Percentiles rank a stretch among this genome's conserved stretches.
phyloP scores from a whole-genome alignment of 2,329 filamentous ascomycete genomes.

The Cephalotrichum gorgonifer region DNA sequence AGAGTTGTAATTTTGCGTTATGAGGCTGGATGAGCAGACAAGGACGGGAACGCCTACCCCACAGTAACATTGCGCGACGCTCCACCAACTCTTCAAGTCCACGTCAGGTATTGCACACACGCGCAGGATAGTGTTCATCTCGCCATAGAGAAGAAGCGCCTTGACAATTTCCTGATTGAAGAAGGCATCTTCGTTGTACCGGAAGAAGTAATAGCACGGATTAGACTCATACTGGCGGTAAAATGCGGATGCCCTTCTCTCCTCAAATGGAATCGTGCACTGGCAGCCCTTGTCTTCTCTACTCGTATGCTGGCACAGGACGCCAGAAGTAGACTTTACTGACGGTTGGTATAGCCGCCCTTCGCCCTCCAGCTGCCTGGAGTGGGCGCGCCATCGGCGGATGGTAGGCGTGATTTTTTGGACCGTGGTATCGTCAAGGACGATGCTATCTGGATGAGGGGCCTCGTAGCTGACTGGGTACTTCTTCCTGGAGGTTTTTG shows the following conservation, averaged over 20 bases:
- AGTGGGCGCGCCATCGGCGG: neutral
- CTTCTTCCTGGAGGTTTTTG: slow-evolving; percentile 2
- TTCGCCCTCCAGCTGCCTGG: neutral
- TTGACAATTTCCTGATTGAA: slow-evolving; percentile 14
- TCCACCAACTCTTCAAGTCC: slow-evolving; percentile 8
- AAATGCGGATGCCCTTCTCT: slow-evolving; percentile 11
- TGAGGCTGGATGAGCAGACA: too few species aligned
- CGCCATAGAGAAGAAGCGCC: slow-evolving; percentile 13
- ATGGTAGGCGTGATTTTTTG: neutral
- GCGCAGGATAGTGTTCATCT: slow-evolving; percentile 13
- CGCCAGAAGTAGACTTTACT: neutral
- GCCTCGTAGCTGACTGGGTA: slow-evolving; percentile 1
- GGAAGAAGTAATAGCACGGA: slow-evolving; percentile 9
- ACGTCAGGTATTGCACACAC: slow-evolving; percentile 9
- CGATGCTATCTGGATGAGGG: neutral
- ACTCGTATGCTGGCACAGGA: neutral
- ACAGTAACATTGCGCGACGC: slow-evolving; percentile 3
- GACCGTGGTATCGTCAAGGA: neutral
- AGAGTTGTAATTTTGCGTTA: neutral
- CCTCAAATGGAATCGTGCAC: slow-evolving; percentile 7
- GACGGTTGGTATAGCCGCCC: neutral
- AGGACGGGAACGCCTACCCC: neutral
- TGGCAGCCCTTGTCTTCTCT: neutral
- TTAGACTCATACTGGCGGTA: slow-evolving; percentile 5
- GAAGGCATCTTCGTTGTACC: slow-evolving; percentile 7